These are phyloP conservation scores for Phytopythium ostracodes DNA, from an alignment of 352 stramenopile genomes.

Conservation along the genomic window DNA sequence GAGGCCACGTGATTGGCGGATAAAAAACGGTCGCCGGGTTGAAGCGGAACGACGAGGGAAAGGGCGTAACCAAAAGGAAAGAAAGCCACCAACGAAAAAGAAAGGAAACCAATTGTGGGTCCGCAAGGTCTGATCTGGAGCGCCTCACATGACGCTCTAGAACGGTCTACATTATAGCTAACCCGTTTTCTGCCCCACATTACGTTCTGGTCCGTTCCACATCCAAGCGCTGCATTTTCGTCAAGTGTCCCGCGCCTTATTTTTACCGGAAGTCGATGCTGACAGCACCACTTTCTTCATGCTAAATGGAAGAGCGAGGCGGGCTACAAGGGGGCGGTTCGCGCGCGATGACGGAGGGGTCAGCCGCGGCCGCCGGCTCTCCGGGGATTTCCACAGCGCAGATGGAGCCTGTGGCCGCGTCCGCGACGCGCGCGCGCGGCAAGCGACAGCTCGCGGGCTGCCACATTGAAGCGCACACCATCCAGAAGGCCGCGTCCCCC, in stretches of 20 bases:
- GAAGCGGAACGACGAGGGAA: not conserved
- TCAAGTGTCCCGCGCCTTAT: not conserved
- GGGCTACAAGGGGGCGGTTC: not conserved
- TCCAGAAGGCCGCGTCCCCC: constrained; percentile 53
- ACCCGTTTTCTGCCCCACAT: not conserved
- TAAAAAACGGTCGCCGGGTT: constrained; percentile 5
- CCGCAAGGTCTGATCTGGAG: not conserved
- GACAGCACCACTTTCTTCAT: not conserved
- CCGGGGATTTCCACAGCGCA: not conserved
- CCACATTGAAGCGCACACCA: constrained; percentile 54
- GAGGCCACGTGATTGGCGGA: constrained; percentile 4
- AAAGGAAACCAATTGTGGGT: constrained; percentile 4
- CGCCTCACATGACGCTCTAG: not conserved
- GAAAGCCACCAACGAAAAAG: not conserved
- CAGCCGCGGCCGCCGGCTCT: not conserved
- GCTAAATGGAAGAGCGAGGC: not conserved
- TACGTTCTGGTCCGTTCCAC: not conserved
- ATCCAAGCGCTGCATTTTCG: not conserved
- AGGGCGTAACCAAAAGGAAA: not conserved
- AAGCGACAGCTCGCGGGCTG: constrained; percentile 33
- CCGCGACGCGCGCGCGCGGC: not conserved
- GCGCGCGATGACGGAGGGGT: not conserved
- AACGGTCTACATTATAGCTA: not conserved
- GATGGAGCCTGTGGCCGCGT: not conserved
- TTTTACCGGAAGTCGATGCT: not conserved